phyloP scores from a whole-genome alignment of 371 early-diverging fungal genomes.

The Dichotomocladium elegans region DNA sequence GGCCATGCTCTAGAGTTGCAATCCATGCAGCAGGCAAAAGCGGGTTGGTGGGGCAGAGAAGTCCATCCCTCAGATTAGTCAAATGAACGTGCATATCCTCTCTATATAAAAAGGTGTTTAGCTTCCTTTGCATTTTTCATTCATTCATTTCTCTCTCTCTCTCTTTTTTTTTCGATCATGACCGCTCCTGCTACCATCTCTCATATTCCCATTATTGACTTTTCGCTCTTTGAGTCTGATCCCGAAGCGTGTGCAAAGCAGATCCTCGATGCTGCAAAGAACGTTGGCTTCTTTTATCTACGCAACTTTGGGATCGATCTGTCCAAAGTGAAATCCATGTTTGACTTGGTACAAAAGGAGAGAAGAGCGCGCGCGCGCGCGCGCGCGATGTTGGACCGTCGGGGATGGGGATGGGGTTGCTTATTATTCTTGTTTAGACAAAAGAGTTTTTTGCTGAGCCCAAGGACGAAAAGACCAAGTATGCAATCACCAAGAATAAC shows the following conservation, averaged over 20 bases:
- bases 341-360: conserved; percentile 25
- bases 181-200: conserved; percentile 1
- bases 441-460: conserved; percentile 31
- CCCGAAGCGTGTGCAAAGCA: conserved; percentile 31
- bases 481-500: conserved; percentile 16
- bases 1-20: too few species aligned
- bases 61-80: too few species aligned
- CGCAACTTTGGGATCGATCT: conserved; percentile 42
- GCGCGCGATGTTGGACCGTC: neutral
- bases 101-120: too few species aligned
- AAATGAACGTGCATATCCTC: too few species aligned
- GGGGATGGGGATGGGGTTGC: neutral
- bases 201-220: conserved; percentile 50
- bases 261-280: conserved; percentile 33
- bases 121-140: neutral
- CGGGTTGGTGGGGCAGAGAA: too few species aligned
- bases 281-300: conserved; percentile 48
- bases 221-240: conserved; percentile 37
- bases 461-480: conserved; percentile 16
- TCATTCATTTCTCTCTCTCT: neutral
- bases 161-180: neutral
- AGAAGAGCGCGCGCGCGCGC: neutral
- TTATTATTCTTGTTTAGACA: conserved; percentile 21
- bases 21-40: too few species aligned
- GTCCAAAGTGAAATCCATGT: conserved; percentile 33